Percentiles rank a stretch among this genome's conserved stretches.
Conservation (phyloP, 2,329 filamentous ascomycete genomes). For the Chrysoporthe austroafricana region DNA sequence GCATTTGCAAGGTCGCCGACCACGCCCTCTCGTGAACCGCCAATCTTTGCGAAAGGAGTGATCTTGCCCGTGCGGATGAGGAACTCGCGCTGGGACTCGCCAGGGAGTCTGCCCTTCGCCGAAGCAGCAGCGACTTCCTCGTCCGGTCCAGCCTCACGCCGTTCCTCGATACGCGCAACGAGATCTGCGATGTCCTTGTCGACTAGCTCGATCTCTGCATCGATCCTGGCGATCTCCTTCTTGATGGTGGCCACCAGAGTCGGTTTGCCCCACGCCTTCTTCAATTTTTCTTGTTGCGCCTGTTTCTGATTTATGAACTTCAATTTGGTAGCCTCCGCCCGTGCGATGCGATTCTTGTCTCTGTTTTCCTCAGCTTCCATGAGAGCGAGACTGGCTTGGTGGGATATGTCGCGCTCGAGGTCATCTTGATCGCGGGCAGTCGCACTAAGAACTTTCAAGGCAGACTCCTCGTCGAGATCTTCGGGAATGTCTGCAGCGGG, state of each 20-base stretch:
- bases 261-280: slow-evolving; percentile 48
- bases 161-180: slow-evolving; percentile 75
- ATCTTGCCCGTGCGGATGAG: slow-evolving; percentile 97
- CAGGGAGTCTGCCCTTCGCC: slow-evolving; percentile 67
- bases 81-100: slow-evolving; percentile 85
- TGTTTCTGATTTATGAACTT: slow-evolving; percentile 70
- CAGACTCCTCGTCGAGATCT: slow-evolving; percentile 59
- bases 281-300: slow-evolving; percentile 53
- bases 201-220: slow-evolving; percentile 65
- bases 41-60: slow-evolving; percentile 87
- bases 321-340: slow-evolving; percentile 54
- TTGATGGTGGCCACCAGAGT: slow-evolving; percentile 61
- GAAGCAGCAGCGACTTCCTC: slow-evolving; percentile 45
- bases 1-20: slow-evolving; percentile 75
- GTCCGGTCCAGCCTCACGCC: slow-evolving; percentile 61
- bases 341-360: slow-evolving; percentile 65
- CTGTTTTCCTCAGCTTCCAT: slow-evolving; percentile 66
- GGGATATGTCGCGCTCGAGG: slow-evolving; percentile 81
- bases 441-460: slow-evolving; percentile 65
- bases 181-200: slow-evolving; percentile 80
- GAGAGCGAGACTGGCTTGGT: slow-evolving; percentile 62
- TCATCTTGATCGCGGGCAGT: slow-evolving; percentile 86
- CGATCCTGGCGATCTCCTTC: slow-evolving; percentile 68
- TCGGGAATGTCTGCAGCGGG: slow-evolving; percentile 16
- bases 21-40: slow-evolving; percentile 63